Base-by-base conservation (phyloP, 106 monocot genomes). In the Agapanthus africanus region DNA sequence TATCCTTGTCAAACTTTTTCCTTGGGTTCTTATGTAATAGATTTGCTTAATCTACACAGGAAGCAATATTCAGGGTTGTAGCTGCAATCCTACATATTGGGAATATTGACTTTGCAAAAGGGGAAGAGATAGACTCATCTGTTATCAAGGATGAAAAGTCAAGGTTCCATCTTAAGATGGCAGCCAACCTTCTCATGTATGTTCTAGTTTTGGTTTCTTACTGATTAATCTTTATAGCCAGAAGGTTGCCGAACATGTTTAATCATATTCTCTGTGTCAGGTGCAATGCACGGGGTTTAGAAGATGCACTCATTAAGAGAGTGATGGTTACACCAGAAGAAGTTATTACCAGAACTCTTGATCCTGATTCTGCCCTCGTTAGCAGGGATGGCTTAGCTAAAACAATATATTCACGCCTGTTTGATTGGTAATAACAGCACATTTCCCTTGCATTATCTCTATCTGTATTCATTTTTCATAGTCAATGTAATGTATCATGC, bases 31-130 rank as follows among this genome's bases (percentile, higher is more conserved):
- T n/a, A 70, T 36, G 16, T 69, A 61, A 38, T 41, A 16, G 9
- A 54, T 13, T 68, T 23, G 22, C 13, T 62, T 3, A 39, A 56
- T 36, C 26, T 64, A 5, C 54, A 63, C 80, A 94, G 94, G 94
- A 94, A 66, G 87, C 90, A 19, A 90, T 94, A 67, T 94, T 94
- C 66, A 84, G 87, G 74, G 93, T 94, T 72, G 90, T 94, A 11
- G 93, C 93, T 76, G 84, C 90, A 49, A 87, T 94, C 51, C 90
- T 94, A 77, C 94, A 94, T 81, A 57, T 94, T 64, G 94, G 94
- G 33, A 94, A 94, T 84, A 80, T 94, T 71, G 75, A 90, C 52
- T 94, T 94, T 83, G 78, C 83, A 18, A 87, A 94, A 59, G 94
- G 94, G 62, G 69, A 77, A 18, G 94, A 87, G 49, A 77, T 79